phyloP scores from a whole-genome alignment of 2,329 filamentous ascomycete species.

The Chaetomium globosum region DNA sequence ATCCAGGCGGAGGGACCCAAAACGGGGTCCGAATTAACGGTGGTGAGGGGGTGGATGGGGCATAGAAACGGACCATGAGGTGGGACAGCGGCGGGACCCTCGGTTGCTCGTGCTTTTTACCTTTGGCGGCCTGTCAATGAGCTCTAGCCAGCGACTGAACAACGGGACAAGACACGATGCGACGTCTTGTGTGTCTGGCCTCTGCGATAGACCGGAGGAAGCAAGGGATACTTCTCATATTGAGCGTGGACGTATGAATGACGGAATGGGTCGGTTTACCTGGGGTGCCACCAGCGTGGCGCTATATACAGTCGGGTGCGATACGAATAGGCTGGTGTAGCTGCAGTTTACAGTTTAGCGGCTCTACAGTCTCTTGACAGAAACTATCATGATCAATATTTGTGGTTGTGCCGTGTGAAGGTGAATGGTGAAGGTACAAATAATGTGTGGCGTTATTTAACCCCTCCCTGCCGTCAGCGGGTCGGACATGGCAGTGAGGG shows the following conservation, averaged over 20 bases:
- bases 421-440: background rate
- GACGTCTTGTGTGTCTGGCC: constrained; percentile 8
- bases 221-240: constrained; percentile 15
- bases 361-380: constrained; percentile 19
- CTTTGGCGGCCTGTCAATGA: background rate
- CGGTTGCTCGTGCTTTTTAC: constrained; percentile 15
- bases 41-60: constrained; percentile 1
- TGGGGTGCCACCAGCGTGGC: background rate
- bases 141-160: background rate
- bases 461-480: constrained; percentile 1
- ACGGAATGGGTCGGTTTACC: background rate
- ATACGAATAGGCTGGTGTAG: constrained; percentile 6
- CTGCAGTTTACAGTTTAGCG: constrained; percentile 19
- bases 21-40: background rate
- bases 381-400: constrained; percentile 17
- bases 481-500: background rate
- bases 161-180: background rate
- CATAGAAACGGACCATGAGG: background rate
- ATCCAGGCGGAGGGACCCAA: background rate
- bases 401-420: background rate
- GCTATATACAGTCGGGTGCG: background rate
- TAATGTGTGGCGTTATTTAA: background rate
- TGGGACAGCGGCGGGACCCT: constrained; percentile 3
- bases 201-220: constrained; percentile 16
- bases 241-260: constrained; percentile 1